Conservation (phyloP, 1,284 basidiomycete species). For the Ganoderma lingzhi region DNA sequence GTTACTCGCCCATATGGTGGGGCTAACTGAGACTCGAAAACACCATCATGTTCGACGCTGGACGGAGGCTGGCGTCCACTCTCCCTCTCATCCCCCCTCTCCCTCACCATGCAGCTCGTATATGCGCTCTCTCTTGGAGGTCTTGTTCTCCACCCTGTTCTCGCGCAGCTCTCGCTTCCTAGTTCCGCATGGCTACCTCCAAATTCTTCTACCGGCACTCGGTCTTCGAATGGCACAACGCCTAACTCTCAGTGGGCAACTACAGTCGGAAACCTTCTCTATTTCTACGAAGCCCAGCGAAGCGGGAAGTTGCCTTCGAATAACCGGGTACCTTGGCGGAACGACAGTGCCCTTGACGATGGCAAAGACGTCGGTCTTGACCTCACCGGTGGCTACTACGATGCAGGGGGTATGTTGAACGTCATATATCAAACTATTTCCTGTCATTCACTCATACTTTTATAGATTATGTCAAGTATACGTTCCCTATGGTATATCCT, state of each 20-base stretch:
- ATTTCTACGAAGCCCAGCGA: conserved; percentile 92
- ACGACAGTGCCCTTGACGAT: conserved; percentile 80
- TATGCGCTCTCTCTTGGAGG: conserved; percentile 6
- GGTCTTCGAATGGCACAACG: conserved; percentile 52
- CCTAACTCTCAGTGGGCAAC: conserved; percentile 84
- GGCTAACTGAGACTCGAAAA: not conserved
- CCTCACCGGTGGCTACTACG: conserved; percentile 89
- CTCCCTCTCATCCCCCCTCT: not conserved
- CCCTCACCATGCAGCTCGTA: conserved; percentile 4
- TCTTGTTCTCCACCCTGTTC: conserved; percentile 5
- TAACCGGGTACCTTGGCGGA: conserved; percentile 89
- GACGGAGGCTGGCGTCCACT: not conserved
- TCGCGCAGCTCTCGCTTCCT: conserved; percentile 68
- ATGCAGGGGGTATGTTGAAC: conserved; percentile 76
- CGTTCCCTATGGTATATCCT: conserved; percentile 73
- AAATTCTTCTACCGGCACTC: conserved; percentile 62
- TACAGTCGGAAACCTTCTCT: conserved; percentile 82
- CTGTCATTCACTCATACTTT: not conserved
- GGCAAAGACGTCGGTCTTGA: conserved; percentile 80
- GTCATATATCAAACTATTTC: too few species aligned
- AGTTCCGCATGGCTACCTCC: conserved; percentile 70
- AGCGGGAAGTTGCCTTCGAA: conserved; percentile 75
- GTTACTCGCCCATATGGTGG: not conserved
- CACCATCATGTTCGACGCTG: not conserved
- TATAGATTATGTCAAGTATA: conserved; percentile 87